These are phyloP conservation scores for Prunella vulgaris DNA, from an alignment of 257 asterid genomes.

Conservation along the genomic window DNA sequence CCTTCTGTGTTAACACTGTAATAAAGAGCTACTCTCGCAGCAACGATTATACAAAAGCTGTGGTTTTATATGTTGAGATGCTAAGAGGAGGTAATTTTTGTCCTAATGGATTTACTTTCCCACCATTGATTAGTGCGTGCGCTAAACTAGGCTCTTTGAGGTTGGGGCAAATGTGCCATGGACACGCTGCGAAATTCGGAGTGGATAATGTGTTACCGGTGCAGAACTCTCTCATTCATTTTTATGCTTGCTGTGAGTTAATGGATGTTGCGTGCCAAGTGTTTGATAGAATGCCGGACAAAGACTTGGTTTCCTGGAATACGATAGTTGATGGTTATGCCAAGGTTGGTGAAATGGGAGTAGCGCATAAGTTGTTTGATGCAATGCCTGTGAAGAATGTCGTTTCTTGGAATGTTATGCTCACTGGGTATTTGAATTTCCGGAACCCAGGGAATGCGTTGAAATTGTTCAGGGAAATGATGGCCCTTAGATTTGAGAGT, in stretches of 20 bases:
- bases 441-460: slow-evolving; percentile 51
- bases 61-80: slow-evolving; percentile 51
- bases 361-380: slow-evolving; percentile 58
- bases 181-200: slow-evolving; percentile 58
- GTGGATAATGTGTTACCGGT: slow-evolving; percentile 53
- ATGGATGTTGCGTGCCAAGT: slow-evolving; percentile 35
- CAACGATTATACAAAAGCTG: slow-evolving; percentile 31
- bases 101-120: slow-evolving; percentile 65
- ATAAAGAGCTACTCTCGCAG: slow-evolving; percentile 49
- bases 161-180: slow-evolving; percentile 62
- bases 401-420: slow-evolving; percentile 57
- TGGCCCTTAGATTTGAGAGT: slow-evolving; percentile 26
- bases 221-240: slow-evolving; percentile 58
- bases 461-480: slow-evolving; percentile 63
- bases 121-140: slow-evolving; percentile 61
- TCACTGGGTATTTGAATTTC: slow-evolving; percentile 54
- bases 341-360: slow-evolving; percentile 44
- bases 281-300: slow-evolving; percentile 43
- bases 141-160: slow-evolving; percentile 40
- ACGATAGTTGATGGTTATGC: slow-evolving; percentile 42
- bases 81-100: slow-evolving; percentile 38
- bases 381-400: slow-evolving; percentile 48
- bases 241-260: slow-evolving; percentile 47
- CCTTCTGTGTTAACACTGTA: slow-evolving; percentile 62
- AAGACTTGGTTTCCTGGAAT: slow-evolving; percentile 64